Base-by-base conservation (phyloP, 129 eudicot species). In the Artemisia annua region DNA sequence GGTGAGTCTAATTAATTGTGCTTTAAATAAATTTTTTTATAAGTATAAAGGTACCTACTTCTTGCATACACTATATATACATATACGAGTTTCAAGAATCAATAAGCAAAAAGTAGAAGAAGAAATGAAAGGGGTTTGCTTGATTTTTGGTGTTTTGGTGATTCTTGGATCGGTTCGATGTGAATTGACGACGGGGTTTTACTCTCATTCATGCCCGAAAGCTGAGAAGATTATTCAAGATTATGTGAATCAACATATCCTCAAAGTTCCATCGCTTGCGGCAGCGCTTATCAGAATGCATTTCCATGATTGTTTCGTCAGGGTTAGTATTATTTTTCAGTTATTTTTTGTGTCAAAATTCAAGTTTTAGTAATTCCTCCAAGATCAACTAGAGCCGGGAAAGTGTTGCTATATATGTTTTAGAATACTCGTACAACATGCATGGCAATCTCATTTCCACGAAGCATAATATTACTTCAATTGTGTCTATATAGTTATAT, bases 281-380 rank as follows among this genome's bases (percentile, higher is more conserved):
- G 96, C 96, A 1, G 70, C 92, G 39, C 76, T 89, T 8, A 65
- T 90, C 9, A 83, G 96, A 73, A 83, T 90, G 90, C 87, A 80
- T 52, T 90, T 90, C 57, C 96, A 87, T 74, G 96, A 90, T 63
- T 90, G 96, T 67, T 90, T 90, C 35, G 96, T 90, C 51, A 76
- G 93, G 90, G 96, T 90, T 52, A 52, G 46, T 39, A 39, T 39
- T 0, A 11, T 51, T 13, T 51, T 51, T 51, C 11, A 3, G 15
- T 51, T 51, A 2, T 0, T 51, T 51, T 51, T 13, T 39, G 10
- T 7, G 9, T 39, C 9, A 51, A 11, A 51, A n/a, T n/a, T n/a
- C n/a, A 2, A n/a, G 1, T 51, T 51, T 4, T 51, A 11, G 4
- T 13, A 13, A 39, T 39, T 39, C 46, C 44, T 35, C 43, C 43